These are phyloP conservation scores for Beauveria australis DNA, from an alignment of 2,329 filamentous ascomycete species.

Conservation along the genomic window DNA sequence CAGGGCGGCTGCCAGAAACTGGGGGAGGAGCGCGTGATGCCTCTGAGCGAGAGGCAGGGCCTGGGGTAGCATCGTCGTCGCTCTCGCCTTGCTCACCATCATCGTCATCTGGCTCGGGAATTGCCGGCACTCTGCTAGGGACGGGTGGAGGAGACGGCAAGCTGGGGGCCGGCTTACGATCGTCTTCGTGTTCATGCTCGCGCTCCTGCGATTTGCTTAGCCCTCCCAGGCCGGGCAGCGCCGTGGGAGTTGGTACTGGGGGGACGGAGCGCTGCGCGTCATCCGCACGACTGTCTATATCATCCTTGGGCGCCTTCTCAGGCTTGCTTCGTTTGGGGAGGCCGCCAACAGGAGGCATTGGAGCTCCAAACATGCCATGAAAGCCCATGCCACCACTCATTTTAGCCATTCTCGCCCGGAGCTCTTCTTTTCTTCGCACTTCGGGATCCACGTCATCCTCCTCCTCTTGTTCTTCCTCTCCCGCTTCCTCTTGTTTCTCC, in stretches of 20 bases:
- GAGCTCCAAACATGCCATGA: constrained; percentile 81
- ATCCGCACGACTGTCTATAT: constrained; percentile 34
- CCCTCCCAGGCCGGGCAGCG: constrained; percentile 64
- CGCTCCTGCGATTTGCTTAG: constrained; percentile 38
- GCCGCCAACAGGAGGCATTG: constrained; percentile 55
- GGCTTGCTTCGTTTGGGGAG: constrained; percentile 46
- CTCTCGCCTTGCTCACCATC: constrained; percentile 18
- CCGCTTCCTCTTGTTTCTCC: constrained; percentile 50
- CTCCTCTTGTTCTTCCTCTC: constrained; percentile 62
- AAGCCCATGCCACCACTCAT: constrained; percentile 98
- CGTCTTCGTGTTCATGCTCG: constrained; percentile 20
- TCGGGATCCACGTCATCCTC: constrained; percentile 87
- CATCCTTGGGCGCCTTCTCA: constrained; percentile 20
- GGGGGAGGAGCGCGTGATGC: constrained; percentile 34
- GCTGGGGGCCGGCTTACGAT: constrained; percentile 26
- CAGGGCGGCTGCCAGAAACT: constrained; percentile 42
- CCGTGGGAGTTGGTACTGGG: constrained; percentile 52
- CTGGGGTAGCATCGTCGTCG: constrained; percentile 27
- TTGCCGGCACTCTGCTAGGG: constrained; percentile 19
- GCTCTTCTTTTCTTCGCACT: constrained; percentile 72
- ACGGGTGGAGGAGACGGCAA: constrained; percentile 26
- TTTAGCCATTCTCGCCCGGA: constrained; percentile 93
- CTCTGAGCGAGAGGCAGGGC: constrained; percentile 21
- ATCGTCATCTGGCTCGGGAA: constrained; percentile 19
- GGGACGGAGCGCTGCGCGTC: constrained; percentile 36